Conservation (phyloP, 2,329 filamentous ascomycete species). For the Fusarium albosuccineum region DNA sequence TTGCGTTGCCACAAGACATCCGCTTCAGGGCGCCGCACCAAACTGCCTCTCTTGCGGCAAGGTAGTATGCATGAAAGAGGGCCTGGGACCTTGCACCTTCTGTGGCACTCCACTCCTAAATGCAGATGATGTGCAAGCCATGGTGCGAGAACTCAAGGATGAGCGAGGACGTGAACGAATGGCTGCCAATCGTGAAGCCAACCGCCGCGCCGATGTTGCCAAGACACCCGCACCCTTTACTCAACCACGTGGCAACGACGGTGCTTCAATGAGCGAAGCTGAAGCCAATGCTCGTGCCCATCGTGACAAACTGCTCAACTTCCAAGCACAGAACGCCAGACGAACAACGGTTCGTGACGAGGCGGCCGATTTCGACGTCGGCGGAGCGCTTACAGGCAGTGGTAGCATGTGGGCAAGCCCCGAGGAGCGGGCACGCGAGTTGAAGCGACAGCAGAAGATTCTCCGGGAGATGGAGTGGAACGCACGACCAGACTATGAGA, state of each 20-base stretch:
- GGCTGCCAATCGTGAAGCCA: constrained; percentile 80
- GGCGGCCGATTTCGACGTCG: constrained; percentile 73
- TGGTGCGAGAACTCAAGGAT: constrained; percentile 85
- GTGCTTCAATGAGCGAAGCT: constrained; percentile 64
- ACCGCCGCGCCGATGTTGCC: constrained; percentile 75
- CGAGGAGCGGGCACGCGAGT: constrained; percentile 82
- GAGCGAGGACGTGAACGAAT: constrained; percentile 90
- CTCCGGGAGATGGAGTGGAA: constrained; percentile 90
- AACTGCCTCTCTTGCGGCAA: constrained; percentile 96
- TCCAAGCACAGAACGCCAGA: constrained; percentile 87
- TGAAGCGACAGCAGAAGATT: constrained; percentile 88
- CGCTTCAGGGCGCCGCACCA: constrained; percentile 88
- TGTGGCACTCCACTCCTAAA: constrained; percentile 82
- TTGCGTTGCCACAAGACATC: constrained; percentile 89
- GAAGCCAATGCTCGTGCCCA: constrained; percentile 80
- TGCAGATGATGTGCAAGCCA: constrained; percentile 80
- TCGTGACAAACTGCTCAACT: constrained; percentile 82
- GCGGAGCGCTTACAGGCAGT: constrained; percentile 57
- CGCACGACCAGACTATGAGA: constrained; percentile 88
- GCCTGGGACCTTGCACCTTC: constrained; percentile 92
- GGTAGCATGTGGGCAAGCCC: constrained; percentile 84
- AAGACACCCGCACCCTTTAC: constrained; percentile 72
- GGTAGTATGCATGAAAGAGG: constrained; percentile 94
- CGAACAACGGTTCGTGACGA: constrained; percentile 90
- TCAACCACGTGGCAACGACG: constrained; percentile 56